These are phyloP conservation scores for Diphasiastrum complanatum DNA, from an alignment of 83 land plant species.

Conservation along the genomic window DNA sequence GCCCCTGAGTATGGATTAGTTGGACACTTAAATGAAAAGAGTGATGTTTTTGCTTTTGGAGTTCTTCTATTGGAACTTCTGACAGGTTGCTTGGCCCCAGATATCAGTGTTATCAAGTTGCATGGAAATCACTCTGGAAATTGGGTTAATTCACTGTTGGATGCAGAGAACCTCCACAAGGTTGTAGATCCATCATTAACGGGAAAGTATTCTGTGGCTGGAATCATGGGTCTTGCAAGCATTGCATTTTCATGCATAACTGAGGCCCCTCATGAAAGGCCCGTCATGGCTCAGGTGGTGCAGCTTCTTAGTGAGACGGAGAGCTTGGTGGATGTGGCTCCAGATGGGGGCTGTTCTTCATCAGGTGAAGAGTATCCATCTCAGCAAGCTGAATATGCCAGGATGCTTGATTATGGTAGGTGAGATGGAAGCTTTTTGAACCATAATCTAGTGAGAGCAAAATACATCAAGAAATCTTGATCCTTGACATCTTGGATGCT, in stretches of 20 bases:
- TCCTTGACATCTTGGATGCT: too few species aligned
- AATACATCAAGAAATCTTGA: too few species aligned
- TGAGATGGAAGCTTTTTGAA: too few species aligned
- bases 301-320: slow-evolving; percentile 5
- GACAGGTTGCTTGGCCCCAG: slow-evolving; percentile 26
- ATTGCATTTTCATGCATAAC: slow-evolving; percentile 50
- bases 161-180: slow-evolving; percentile 35
- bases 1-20: slow-evolving; percentile 69
- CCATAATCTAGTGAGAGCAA: too few species aligned
- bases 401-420: slow-evolving; percentile 14
- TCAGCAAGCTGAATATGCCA: slow-evolving; percentile 11
- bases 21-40: slow-evolving; percentile 61
- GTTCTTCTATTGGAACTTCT: slow-evolving; percentile 57
- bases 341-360: slow-evolving; percentile 3
- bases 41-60: slow-evolving; percentile 76
- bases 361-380: slow-evolving; percentile 16
- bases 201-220: slow-evolving; percentile 34
- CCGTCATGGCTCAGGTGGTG: slow-evolving; percentile 42
- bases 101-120: neutral
- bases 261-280: slow-evolving; percentile 47
- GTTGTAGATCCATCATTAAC: slow-evolving; percentile 45
- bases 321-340: neutral
- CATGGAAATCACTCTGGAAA: neutral
- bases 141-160: slow-evolving; percentile 25
- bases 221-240: slow-evolving; percentile 43